These are phyloP conservation scores for Micromonas commoda DNA, from an alignment of 139 green algal species.

Conservation along the genomic window DNA sequence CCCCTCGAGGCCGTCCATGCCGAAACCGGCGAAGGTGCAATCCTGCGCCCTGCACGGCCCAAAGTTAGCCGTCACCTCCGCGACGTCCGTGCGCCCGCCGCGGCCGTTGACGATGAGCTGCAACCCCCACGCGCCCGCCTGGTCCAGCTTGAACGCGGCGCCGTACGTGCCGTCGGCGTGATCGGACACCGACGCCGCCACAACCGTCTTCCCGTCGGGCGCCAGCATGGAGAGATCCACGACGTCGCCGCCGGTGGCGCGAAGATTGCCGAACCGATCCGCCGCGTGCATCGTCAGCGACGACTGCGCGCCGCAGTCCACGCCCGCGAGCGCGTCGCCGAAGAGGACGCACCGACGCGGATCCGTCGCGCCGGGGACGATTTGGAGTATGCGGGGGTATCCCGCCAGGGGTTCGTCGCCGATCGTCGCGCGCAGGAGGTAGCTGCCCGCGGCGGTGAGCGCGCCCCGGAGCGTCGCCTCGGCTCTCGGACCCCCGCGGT, in stretches of 20 bases:
- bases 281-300: slow-evolving; percentile 18
- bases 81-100: not conserved
- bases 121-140: slow-evolving; percentile 9
- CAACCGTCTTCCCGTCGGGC: not conserved
- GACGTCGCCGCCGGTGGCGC: slow-evolving; percentile 12
- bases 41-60: not conserved
- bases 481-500: not conserved
- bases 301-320: not conserved
- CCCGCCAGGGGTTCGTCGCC: not conserved
- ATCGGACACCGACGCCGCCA: slow-evolving; percentile 1
- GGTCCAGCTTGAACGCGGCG: slow-evolving; percentile 12
- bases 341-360: slow-evolving; percentile 21
- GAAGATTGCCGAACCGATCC: slow-evolving; percentile 18
- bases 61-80: not conserved
- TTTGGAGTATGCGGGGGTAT: slow-evolving; percentile 5
- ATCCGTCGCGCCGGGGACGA: not conserved
- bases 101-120: slow-evolving; percentile 9
- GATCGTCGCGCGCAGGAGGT: slow-evolving; percentile 1
- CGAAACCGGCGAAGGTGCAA: not conserved
- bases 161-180: slow-evolving; percentile 26
- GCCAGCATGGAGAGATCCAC: slow-evolving; percentile 4
- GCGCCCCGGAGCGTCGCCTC: not conserved
- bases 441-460: not conserved
- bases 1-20: not conserved
- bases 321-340: slow-evolving; percentile 1